phyloP scores from a whole-genome alignment of 306 rosid genomes.

The Arachis stenosperma region DNA sequence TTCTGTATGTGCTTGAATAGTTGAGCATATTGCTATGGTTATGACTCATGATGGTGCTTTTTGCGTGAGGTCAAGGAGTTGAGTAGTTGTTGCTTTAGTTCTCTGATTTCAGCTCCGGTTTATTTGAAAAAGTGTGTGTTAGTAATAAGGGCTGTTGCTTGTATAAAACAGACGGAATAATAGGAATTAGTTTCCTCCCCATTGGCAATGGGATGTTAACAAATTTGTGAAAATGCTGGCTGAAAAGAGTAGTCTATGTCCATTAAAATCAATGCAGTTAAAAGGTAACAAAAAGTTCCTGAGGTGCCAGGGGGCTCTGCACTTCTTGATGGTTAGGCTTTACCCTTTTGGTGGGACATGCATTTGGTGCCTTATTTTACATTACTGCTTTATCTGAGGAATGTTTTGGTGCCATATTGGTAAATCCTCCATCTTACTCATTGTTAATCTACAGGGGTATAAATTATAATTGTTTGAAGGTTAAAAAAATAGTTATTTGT shows the following conservation, averaged over 20 bases:
- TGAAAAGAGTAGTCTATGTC: background rate
- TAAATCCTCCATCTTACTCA: background rate
- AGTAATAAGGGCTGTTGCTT: slow-evolving; percentile 13
- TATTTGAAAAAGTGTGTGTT: background rate
- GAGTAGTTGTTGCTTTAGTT: background rate
- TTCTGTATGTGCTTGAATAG: background rate
- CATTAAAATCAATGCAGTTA: background rate
- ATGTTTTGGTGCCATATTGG: background rate
- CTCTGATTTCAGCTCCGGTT: slow-evolving; percentile 4
- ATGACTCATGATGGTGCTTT: background rate
- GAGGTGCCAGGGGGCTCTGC: slow-evolving; percentile 8
- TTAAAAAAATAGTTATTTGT: background rate
- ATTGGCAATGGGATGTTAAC: background rate
- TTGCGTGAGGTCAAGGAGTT: background rate
- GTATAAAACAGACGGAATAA: background rate
- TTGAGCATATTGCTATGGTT: background rate
- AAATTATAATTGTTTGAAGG: slow-evolving; percentile 6
- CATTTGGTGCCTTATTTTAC: background rate
- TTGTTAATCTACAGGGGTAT: slow-evolving; percentile 8
- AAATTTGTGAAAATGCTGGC: background rate
- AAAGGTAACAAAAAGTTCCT: background rate
- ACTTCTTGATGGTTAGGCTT: background rate
- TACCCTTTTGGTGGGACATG: background rate
- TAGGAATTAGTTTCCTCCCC: background rate
- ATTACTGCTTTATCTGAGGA: background rate